These are phyloP conservation scores for Mycena rosella DNA, from an alignment of 768 basidiomycete genomes.

Conservation along the genomic window DNA sequence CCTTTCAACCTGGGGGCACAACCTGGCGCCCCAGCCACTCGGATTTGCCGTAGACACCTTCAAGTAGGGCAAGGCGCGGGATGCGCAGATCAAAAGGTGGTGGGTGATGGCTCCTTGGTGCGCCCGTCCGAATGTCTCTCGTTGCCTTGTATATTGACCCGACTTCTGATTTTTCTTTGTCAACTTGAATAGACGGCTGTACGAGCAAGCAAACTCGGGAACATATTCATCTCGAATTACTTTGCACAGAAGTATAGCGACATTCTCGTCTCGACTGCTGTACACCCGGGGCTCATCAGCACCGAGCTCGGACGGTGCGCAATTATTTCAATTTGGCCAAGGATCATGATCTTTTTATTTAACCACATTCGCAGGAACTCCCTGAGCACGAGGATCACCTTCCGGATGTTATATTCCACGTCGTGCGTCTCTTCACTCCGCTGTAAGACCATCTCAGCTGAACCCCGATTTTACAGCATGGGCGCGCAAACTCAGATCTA, in stretches of 20 bases:
- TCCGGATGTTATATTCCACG: neutral
- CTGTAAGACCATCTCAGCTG: too few species aligned
- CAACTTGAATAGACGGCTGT: conserved; percentile 19
- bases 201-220: conserved; percentile 40
- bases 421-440: neutral
- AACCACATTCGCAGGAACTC: too few species aligned
- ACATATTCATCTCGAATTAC: conserved; percentile 44
- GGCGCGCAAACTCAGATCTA: conserved; percentile 9
- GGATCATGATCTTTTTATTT: too few species aligned
- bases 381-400: neutral
- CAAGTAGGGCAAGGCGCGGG: neutral
- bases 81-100: conserved; percentile 43
- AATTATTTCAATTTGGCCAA: too few species aligned
- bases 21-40: too few species aligned
- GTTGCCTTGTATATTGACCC: too few species aligned
- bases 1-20: too few species aligned
- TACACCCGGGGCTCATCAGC: conserved; percentile 42
- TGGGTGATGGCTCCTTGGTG: conserved; percentile 45
- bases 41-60: neutral
- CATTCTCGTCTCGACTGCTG: conserved; percentile 41
- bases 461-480: neutral
- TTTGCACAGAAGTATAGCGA: conserved; percentile 43
- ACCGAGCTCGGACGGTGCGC: neutral
- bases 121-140: too few species aligned
- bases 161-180: too few species aligned